phyloP scores from a whole-genome alignment of 2,329 filamentous ascomycete species.

The Aureobasidium sp. region DNA sequence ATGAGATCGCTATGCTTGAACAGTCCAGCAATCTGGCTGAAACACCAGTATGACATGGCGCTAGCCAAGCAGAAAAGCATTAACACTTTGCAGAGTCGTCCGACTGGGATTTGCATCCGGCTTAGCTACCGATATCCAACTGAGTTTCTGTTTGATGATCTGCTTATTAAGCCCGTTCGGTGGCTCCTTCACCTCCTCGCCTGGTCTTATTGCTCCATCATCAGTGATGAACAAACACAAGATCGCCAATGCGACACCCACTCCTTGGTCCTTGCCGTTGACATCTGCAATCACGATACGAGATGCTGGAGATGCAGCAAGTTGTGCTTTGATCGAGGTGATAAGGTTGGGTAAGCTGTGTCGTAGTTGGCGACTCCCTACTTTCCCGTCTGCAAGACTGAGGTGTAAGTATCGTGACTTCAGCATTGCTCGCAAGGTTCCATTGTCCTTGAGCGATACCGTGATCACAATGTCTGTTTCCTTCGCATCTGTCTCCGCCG shows the following conservation, averaged over 20 bases:
- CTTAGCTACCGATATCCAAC: constrained; percentile 72
- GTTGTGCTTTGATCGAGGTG: constrained; percentile 38
- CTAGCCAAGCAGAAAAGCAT: constrained; percentile 65
- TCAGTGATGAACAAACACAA: constrained; percentile 66
- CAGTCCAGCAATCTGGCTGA: too few relatives aligned
- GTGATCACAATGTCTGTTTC: constrained; percentile 29
- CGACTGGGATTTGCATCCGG: constrained; percentile 77
- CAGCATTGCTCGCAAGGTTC: constrained; percentile 18
- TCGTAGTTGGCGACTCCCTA: constrained; percentile 76
- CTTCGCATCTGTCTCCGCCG: constrained; percentile 28
- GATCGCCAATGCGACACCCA: constrained; percentile 68
- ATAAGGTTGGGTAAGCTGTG: constrained; percentile 57
- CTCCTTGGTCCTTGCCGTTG: constrained; percentile 69
- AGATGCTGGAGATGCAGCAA: background rate
- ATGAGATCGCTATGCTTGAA: background rate
- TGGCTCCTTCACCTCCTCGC: background rate
- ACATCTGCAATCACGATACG: constrained; percentile 29
- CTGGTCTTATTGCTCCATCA: constrained; percentile 38
- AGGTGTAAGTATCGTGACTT: constrained; percentile 48
- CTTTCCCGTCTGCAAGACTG: constrained; percentile 62
- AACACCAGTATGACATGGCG: background rate
- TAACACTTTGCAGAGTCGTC: constrained; percentile 81
- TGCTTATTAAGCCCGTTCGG: constrained; percentile 43
- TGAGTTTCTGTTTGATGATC: constrained; percentile 66
- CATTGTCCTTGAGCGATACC: background rate